These are phyloP conservation scores for Aegilops speltoides DNA, from an alignment of 176 grass and related monocot species.

Conservation along the genomic window DNA sequence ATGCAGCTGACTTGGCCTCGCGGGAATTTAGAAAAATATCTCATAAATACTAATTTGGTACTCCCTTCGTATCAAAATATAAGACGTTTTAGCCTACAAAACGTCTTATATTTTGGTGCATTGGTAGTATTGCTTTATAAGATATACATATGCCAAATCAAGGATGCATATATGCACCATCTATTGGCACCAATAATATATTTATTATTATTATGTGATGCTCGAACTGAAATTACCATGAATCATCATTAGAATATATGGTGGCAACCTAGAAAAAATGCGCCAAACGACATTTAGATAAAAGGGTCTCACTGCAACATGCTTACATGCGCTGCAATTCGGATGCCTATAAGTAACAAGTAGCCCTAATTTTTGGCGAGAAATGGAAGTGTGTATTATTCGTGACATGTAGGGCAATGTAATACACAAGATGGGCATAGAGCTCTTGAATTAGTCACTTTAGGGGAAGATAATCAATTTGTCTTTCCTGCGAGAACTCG, in stretches of 20 bases:
- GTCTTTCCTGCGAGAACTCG: not conserved
- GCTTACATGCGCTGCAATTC: not conserved
- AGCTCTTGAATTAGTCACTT: not conserved
- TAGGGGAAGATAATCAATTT: not conserved
- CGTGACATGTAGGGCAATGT: not conserved
- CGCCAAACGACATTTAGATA: not conserved
- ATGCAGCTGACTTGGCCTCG: not conserved
- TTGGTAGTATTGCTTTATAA: not conserved
- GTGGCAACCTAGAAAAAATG: not conserved
- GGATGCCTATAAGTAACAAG: not conserved
- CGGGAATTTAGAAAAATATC: not conserved
- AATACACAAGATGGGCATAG: not conserved
- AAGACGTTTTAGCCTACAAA: too few relatives aligned
- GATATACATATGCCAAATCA: not conserved
- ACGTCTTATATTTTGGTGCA: too few relatives aligned
- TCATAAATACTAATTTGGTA: not conserved
- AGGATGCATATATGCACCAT: not conserved
- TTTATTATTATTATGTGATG: not conserved
- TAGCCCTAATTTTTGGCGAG: not conserved
- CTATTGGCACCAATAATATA: not conserved
- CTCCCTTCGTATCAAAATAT: too few relatives aligned
- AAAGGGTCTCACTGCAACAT: not conserved
- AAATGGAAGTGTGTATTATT: not conserved
- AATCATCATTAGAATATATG: not conserved
- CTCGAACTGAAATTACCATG: not conserved